Conservation (phyloP, 2,329 filamentous ascomycete species). For the Neofusicoccum parvum region DNA sequence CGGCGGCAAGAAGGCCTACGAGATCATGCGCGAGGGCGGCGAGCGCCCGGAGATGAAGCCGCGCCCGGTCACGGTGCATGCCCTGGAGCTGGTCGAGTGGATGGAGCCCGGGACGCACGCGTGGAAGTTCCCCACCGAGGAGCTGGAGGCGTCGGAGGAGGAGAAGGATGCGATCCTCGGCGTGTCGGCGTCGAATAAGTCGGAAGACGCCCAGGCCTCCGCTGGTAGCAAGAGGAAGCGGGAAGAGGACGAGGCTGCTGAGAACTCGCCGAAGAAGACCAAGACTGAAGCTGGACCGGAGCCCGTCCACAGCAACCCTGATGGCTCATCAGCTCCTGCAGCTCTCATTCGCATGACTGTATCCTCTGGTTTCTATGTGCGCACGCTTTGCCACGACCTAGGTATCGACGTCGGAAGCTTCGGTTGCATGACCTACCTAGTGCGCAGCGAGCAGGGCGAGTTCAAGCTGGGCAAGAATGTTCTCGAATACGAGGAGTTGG, state of each 20-base stretch:
- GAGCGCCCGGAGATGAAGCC: conserved; percentile 85
- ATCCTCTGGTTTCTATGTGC: conserved; percentile 94
- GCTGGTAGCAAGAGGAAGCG: conserved; percentile 34
- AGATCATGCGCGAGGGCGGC: conserved; percentile 90
- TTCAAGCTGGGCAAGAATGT: conserved; percentile 76
- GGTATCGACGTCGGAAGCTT: conserved; percentile 79
- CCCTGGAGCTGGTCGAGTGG: conserved; percentile 83
- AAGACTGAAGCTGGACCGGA: conserved; percentile 42
- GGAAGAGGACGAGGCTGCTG: conserved; percentile 25
- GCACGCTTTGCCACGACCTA: conserved; percentile 89
- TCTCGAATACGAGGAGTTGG: conserved; percentile 76
- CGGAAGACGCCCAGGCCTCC: neutral
- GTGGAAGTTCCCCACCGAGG: conserved; percentile 76
- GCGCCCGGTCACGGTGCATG: conserved; percentile 73
- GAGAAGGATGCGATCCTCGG: conserved; percentile 23
- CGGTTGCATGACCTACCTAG: conserved; percentile 82
- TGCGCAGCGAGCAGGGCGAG: conserved; percentile 77
- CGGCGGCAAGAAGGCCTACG: conserved; percentile 91
- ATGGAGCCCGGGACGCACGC: conserved; percentile 77
- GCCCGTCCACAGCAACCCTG: conserved; percentile 12
- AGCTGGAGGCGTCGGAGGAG: conserved; percentile 60
- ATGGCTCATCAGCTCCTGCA: conserved; percentile 59
- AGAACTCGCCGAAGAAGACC: neutral
- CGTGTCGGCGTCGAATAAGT: neutral
- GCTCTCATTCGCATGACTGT: conserved; percentile 87